Base-by-base conservation (phyloP, 164 flowering plant species). In the Vitis riparia region DNA sequence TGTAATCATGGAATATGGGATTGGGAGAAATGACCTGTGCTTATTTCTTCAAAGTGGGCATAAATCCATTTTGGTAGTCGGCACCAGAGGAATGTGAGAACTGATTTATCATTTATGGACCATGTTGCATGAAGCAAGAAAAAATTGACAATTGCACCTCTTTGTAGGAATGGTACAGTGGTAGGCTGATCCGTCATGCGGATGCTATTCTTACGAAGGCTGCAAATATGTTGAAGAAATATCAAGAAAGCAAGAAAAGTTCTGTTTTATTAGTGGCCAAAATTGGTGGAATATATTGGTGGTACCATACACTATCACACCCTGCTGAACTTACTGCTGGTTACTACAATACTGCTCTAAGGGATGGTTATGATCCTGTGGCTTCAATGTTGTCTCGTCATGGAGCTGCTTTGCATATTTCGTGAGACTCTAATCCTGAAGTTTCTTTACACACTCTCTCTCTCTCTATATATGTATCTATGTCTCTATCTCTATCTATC, bases 91-190 rank as follows among this genome's bases (percentile, higher is more conserved):
- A 23, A 23, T 23, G 27, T 23, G 27, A 23, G 27, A 23, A 23
- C 27, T 23, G 27, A 23, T 23, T 23, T 23, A 23, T 2, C 27
- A 23, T 23, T 23, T 23, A 23, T 23, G 27, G 27, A 23, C 27
- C 27, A 23, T 23, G 44, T 37, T 37, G 44, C 6, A 37, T 37
- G 44, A 37, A 37, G 44, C 7, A 27, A 15, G 53, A 27, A 9
- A 6, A 61, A 52, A 30, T 27, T 48, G 64, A 61, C 44, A 32
- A 12, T 51, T 51, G 17, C 16, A 44, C 51, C 17, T 71, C 49
- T 59, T 79, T 78, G 78, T 76, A 86, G 89, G 88, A 85, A 67
- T 87, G 91, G 91, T 87, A 87, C 75, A 85, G 87, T 71, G 87
- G 85, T 61, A 87, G 62, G 77, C 76, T 87, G 66, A 76, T 87